Evolutionary conservation across 352 stramenopile species (phyloP), one percentile per base, ranked within the genome.

Genomic region (Globisporangium emineosum): DNA sequence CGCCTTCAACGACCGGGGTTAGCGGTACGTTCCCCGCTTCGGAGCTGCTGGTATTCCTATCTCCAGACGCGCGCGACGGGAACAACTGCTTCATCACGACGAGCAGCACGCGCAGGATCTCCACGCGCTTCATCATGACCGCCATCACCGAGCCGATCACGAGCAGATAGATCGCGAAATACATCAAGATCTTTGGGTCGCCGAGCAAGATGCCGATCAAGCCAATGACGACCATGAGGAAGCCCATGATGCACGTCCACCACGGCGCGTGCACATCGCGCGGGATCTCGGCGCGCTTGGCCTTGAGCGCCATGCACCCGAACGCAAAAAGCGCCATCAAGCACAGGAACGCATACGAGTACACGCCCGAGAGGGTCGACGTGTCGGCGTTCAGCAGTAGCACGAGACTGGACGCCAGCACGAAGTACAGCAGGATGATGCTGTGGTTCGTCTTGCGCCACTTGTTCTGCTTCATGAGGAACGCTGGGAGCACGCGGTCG

Each of bases 271-370:
- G 69, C 17, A 88, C 76, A n/a, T 90, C 80, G 15, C 88, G 73
- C 1, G 85, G 87, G 32, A 96, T 83, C 29, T 80, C 74, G 8
- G 82, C 82, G 17, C 88, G 73, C 70, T 96, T 96, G 51, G 85
- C 71, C 69, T 95, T 95, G 21, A 96, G 81, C 13, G 93, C 32
- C 63, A 94, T 89, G 55, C 82, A 90, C 17, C 83, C 83, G 33
- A 73, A 75, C 37, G 80, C 76, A 19, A 53, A 57, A 21, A 57
- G 27, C 51, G 8, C 27, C 51, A 57, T 57, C 4, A 57, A 15
- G 3, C 67, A 61, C 25, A 72, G 58, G 19, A 72, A 55, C 6
- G 51, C 67, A 23, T 42, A 60, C 7, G 67, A 12, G 32, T 37
- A 37, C 32, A 97, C 88, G 17, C 87, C 86, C 3, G 77, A 77